Conservation (phyloP, 2,329 filamentous ascomycete genomes). For the Fusarium subglutinans region DNA sequence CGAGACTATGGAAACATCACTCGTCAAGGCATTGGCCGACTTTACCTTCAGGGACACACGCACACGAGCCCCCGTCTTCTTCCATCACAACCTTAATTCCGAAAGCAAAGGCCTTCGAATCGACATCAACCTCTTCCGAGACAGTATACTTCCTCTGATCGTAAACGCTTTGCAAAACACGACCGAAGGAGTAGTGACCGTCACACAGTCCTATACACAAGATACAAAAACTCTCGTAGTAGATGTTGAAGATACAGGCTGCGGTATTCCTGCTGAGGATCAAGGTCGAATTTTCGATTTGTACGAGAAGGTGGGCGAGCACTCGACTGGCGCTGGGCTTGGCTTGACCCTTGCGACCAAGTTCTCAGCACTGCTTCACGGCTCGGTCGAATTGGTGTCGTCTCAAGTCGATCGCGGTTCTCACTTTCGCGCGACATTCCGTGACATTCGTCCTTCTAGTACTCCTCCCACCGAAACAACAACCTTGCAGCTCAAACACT, state of each 20-base stretch:
- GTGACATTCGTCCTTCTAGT: not conserved
- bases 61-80: slow-evolving; percentile 25
- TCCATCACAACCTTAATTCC: slow-evolving; percentile 11
- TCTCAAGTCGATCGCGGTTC: slow-evolving; percentile 50
- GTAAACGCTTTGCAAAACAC: slow-evolving; percentile 55
- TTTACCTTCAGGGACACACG: slow-evolving; percentile 3
- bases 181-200: slow-evolving; percentile 47
- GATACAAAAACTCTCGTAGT: slow-evolving; percentile 47
- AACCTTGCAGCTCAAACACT: not conserved
- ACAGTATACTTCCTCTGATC: slow-evolving; percentile 53
- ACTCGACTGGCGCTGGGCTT: slow-evolving; percentile 52
- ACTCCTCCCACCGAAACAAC: not conserved
- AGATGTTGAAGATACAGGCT: slow-evolving; percentile 55
- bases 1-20: slow-evolving; percentile 14
- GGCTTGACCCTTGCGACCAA: slow-evolving; percentile 55
- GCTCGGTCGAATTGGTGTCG: slow-evolving; percentile 49
- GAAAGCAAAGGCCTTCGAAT: slow-evolving; percentile 45
- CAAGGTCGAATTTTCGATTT: slow-evolving; percentile 53
- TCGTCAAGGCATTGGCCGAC: slow-evolving; percentile 18
- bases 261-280: slow-evolving; percentile 49
- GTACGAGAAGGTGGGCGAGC: slow-evolving; percentile 52
- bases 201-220: slow-evolving; percentile 44
- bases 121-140: slow-evolving; percentile 52
- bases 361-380: slow-evolving; percentile 52
- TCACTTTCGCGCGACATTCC: slow-evolving; percentile 48